These are phyloP conservation scores for Dactylellina parvicollis DNA, from an alignment of 2,329 filamentous ascomycete genomes.

Conservation along the genomic window DNA sequence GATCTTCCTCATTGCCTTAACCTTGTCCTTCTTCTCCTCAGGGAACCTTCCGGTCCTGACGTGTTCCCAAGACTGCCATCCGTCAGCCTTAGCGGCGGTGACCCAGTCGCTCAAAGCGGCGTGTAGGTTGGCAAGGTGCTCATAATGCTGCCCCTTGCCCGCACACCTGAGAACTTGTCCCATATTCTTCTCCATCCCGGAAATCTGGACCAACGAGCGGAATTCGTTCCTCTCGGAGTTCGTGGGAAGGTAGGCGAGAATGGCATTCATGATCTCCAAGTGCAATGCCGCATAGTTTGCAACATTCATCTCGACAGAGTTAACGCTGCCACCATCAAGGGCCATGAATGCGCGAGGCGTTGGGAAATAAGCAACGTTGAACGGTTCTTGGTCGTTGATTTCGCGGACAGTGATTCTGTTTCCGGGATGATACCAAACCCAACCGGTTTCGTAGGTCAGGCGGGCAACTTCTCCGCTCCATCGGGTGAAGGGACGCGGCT, in stretches of 20 bases:
- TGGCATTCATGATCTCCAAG: conserved; percentile 89
- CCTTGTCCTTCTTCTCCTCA: conserved; percentile 26
- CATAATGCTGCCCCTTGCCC: conserved; percentile 43
- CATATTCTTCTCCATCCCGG: conserved; percentile 90
- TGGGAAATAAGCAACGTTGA: conserved; percentile 44
- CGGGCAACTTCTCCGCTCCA: conserved; percentile 41
- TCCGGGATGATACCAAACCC: conserved; percentile 51
- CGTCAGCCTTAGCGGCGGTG: conserved; percentile 83
- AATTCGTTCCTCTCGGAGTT: conserved; percentile 76
- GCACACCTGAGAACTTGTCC: conserved; percentile 81
- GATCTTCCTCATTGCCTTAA: conserved; percentile 47
- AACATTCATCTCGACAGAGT: conserved; percentile 97
- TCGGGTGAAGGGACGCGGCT: conserved; percentile 35
- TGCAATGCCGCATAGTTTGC: conserved; percentile 95
- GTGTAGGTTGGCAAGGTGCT: conserved; percentile 69
- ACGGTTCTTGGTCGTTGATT: conserved; percentile 33
- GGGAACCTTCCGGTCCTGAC: conserved; percentile 42
- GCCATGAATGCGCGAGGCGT: conserved; percentile 38
- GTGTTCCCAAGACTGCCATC: conserved; percentile 71
- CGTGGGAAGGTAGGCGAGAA: conserved; percentile 82
- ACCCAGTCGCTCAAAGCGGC: conserved; percentile 91
- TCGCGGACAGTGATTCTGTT: conserved; percentile 46
- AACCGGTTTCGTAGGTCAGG: conserved; percentile 45
- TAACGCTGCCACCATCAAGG: conserved; percentile 60
- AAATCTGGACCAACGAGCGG: conserved; percentile 79